phyloP scores from a whole-genome alignment of 495 filamentous ascomycete genomes.

The Aspergillus diversus region DNA sequence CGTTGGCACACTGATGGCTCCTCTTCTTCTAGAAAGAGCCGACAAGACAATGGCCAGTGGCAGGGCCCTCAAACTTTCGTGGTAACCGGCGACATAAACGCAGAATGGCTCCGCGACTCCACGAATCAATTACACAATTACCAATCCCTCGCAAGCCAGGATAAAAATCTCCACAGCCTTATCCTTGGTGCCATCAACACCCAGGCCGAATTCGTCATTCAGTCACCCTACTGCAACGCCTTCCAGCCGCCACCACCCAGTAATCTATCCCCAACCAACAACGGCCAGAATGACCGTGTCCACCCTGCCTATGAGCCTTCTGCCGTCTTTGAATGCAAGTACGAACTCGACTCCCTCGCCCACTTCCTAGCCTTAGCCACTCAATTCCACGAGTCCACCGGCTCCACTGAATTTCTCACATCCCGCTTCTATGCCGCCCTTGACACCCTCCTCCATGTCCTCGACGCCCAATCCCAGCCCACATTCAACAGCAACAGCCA shows the following conservation, averaged over 20 bases:
- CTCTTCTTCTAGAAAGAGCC: conserved; percentile 35
- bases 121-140: conserved; percentile 95
- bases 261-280: conserved; percentile 65
- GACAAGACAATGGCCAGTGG: conserved; percentile 67
- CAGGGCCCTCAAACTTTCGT: conserved; percentile 89
- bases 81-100: conserved; percentile 98
- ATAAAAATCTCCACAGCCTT: conserved; percentile 71
- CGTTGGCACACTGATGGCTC: conserved; percentile 67
- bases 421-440: conserved; percentile 80
- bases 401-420: conserved; percentile 75
- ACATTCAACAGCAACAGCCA: conserved; percentile 72
- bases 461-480: conserved; percentile 76
- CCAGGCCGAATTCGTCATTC: conserved; percentile 91
- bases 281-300: conserved; percentile 79
- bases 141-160: conserved; percentile 78
- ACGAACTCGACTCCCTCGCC: conserved; percentile 94
- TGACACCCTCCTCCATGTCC: conserved; percentile 68
- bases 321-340: conserved; percentile 97
- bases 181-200: conserved; percentile 97
- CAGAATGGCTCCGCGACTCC: conserved; percentile 96
- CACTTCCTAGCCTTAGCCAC: conserved; percentile 87
- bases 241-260: conserved; percentile 93
- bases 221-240: conserved; percentile 96
- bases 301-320: conserved; percentile 83
- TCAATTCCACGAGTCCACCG: conserved; percentile 81